Conservation (phyloP, 148 eudicot genomes). For the Heliosperma pusillum region DNA sequence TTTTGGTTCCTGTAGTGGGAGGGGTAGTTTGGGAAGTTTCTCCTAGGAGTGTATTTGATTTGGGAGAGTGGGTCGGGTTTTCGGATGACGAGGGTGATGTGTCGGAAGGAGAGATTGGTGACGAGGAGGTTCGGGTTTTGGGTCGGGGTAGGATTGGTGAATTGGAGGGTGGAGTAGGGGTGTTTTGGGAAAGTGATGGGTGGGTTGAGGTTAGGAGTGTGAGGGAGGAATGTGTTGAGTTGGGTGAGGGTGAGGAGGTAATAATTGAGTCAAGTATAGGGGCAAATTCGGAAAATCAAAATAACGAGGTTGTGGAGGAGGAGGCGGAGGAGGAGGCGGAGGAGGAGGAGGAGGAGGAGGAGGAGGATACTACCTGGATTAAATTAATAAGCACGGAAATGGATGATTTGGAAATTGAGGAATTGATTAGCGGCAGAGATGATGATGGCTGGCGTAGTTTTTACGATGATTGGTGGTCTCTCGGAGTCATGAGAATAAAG, state of each 20-base stretch:
- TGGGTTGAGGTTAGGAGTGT: conserved; percentile 36
- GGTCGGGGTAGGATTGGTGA: conserved; percentile 33
- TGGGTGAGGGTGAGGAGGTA: neutral
- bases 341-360: neutral
- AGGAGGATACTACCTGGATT: neutral
- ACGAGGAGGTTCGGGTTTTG: neutral
- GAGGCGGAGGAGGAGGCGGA: neutral
- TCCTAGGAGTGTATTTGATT: conserved; percentile 65
- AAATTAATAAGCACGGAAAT: neutral
- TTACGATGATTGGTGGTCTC: neutral
- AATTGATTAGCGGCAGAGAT: neutral
- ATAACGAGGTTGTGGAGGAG: neutral
- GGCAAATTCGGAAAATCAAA: neutral
- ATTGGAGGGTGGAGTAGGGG: conserved; percentile 40
- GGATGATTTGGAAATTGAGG: neutral
- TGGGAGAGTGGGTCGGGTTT: conserved; percentile 27
- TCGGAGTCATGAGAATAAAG: neutral
- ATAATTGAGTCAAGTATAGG: neutral
- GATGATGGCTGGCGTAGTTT: neutral
- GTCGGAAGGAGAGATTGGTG: conserved; percentile 13
- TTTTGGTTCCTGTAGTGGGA: conserved; percentile 24
- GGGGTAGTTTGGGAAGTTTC: conserved; percentile 24
- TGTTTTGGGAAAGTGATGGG: conserved; percentile 67
- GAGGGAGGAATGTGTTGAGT: too few species aligned
- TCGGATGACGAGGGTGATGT: conserved; percentile 39